Conservation (phyloP, 352 stramenopile genomes). For the Albugo laibachii region DNA sequence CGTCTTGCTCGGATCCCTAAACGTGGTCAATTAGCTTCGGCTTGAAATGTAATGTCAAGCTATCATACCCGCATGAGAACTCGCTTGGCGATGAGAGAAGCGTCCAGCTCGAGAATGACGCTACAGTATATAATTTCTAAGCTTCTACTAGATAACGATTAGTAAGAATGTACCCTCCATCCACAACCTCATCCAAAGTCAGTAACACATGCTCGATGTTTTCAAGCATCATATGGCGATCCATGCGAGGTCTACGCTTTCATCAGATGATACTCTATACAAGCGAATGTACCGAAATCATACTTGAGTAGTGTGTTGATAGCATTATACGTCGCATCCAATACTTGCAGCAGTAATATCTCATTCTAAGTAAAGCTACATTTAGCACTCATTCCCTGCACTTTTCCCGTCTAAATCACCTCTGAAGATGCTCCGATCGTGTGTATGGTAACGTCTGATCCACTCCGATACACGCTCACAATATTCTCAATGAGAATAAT, state of each 20-base stretch:
- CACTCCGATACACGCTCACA: constrained; percentile 76
- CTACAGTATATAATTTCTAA: constrained; percentile 10
- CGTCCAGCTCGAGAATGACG: constrained; percentile 79
- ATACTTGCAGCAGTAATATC: constrained; percentile 68
- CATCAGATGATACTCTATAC: neutral
- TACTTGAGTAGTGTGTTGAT: constrained; percentile 76
- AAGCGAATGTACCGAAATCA: constrained; percentile 7
- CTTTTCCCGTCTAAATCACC: constrained; percentile 9
- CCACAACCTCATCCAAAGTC: constrained; percentile 80
- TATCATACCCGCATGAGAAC: constrained; percentile 78
- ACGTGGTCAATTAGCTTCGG: constrained; percentile 2
- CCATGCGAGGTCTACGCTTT: constrained; percentile 41
- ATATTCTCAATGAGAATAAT: constrained; percentile 82
- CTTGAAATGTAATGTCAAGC: neutral
- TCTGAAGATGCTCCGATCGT: constrained; percentile 66
- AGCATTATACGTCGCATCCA: constrained; percentile 71
- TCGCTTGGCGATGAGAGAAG: constrained; percentile 74
- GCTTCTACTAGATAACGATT: neutral
- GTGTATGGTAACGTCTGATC: constrained; percentile 78
- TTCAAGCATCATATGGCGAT: constrained; percentile 76
- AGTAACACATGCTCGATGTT: constrained; percentile 83
- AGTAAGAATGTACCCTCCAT: constrained; percentile 43
- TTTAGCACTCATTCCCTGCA: neutral
- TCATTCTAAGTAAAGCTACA: constrained; percentile 41
- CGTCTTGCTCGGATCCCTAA: constrained; percentile 75